Evolutionary conservation across 2,329 filamentous ascomycete species (phyloP), one percentile per base, ranked within the genome.

Genomic region (Phialemoniopsis sp.): DNA sequence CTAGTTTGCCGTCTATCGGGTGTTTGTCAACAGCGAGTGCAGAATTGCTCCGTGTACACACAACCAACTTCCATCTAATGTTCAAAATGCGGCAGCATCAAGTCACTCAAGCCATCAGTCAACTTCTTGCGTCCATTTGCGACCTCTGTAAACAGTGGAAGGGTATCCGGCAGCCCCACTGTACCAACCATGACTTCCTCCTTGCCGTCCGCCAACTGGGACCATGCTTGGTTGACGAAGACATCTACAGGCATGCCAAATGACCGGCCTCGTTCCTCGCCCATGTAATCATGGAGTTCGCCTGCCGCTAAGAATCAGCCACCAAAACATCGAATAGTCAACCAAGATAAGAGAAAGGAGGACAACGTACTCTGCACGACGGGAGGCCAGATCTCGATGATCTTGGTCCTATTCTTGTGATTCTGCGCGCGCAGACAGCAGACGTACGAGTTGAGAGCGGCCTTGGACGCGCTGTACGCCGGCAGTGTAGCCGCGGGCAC

Each of bases 401-500:
- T 52, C 29, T 39, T 38, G 28, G 43, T 47, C 32, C 33, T 59
- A 59, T n/a, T 64, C 51, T 3, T 50, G 46, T 9, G 21, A 10
- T 54, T 56, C 39, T 48, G 44, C 12, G 55, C 47, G 5, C 53
- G 52, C 14, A 73, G 52, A 40, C 68, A 62, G 30, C 66, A 51
- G 5, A 62, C 50, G 41, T 67, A 72, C 4, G 57, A 51, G 34
- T 66, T 61, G 26, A 71, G 46, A 0, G 68, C 68, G 0, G 66
- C 64, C 46, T 71, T 72, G 8, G 64, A 64, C 2, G 66, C 65
- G 4, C 58, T 68, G 50, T 72, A 73, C 0, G 59, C 63, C 0
- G 65, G 54, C 31, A 64, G 48, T 5, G 45, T 41, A 8, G 52
- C 41, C 0, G 58, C 57, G 0, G 68, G 67, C 6, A 70, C 51